Conservation (phyloP, 2,329 filamentous ascomycete species). For the Penicillium brevicompactum region DNA sequence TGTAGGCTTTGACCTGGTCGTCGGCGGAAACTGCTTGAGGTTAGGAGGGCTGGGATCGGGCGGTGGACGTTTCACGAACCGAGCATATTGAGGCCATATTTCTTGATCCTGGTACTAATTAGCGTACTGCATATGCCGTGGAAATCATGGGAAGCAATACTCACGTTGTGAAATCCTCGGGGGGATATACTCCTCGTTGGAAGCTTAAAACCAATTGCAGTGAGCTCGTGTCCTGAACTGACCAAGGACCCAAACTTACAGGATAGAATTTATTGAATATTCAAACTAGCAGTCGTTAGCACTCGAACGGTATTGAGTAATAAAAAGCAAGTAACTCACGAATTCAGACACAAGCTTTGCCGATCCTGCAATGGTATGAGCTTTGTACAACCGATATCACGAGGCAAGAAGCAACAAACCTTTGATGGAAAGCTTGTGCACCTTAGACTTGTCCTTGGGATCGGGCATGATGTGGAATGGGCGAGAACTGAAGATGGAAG, state of each 20-base stretch:
- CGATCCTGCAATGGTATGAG: slow-evolving; percentile 55
- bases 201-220: slow-evolving; percentile 60
- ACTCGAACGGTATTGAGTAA: slow-evolving; percentile 7
- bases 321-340: slow-evolving; percentile 57
- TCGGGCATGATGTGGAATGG: slow-evolving; percentile 41
- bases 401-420: slow-evolving; percentile 26
- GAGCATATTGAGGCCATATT: slow-evolving; percentile 99
- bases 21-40: slow-evolving; percentile 73
- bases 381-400: slow-evolving; percentile 3
- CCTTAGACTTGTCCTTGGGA: slow-evolving; percentile 74
- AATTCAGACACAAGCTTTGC: slow-evolving; percentile 94
- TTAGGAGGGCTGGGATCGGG: not conserved
- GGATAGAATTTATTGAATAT: slow-evolving; percentile 96
- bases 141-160: slow-evolving; percentile 30
- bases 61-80: slow-evolving; percentile 48
- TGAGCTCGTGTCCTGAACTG: slow-evolving; percentile 1
- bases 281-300: slow-evolving; percentile 67
- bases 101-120: slow-evolving; percentile 69
- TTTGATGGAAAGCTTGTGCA: slow-evolving; percentile 80
- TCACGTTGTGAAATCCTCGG: slow-evolving; percentile 93
- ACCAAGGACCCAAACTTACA: slow-evolving; percentile 57
- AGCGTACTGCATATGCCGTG: slow-evolving; percentile 1
- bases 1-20: slow-evolving; percentile 98
- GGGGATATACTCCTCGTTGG: slow-evolving; percentile 80
- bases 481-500: not conserved